These are phyloP conservation scores for Backusella mclennaniae DNA, from an alignment of 192 early-diverging fungal species.

Conservation along the genomic window DNA sequence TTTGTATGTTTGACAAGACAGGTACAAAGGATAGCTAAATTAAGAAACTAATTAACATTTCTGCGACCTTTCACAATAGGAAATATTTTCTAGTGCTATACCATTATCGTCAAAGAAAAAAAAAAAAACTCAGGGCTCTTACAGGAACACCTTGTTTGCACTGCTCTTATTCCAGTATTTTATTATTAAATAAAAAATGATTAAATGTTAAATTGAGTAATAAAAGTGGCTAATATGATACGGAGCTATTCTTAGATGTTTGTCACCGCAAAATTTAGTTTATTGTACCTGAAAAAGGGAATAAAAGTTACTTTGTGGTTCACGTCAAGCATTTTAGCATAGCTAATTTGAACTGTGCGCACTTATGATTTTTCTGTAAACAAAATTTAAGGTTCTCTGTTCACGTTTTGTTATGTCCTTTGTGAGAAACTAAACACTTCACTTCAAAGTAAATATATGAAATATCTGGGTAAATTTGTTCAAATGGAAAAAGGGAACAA, in stretches of 20 bases:
- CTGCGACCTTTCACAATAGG: conserved; percentile 1
- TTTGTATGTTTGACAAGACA: conserved; percentile 5
- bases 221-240: neutral
- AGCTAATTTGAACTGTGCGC: neutral
- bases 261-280: neutral
- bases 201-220: neutral
- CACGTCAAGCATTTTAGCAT: neutral
- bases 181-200: neutral
- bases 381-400: neutral
- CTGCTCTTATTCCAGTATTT: neutral
- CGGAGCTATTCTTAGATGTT: neutral
- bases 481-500: neutral
- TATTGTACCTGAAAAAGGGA: neutral
- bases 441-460: neutral
- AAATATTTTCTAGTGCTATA: neutral
- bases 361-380: neutral
- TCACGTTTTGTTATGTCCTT: neutral
- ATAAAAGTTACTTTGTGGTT: neutral
- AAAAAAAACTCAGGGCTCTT: neutral
- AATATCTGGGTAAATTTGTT: neutral
- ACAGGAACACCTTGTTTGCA: neutral
- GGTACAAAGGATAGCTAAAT: neutral
- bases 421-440: neutral
- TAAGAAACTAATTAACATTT: neutral
- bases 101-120: neutral